Conservation (phyloP, 108 stramenopile genomes). For the Skeletonema grethae region DNA sequence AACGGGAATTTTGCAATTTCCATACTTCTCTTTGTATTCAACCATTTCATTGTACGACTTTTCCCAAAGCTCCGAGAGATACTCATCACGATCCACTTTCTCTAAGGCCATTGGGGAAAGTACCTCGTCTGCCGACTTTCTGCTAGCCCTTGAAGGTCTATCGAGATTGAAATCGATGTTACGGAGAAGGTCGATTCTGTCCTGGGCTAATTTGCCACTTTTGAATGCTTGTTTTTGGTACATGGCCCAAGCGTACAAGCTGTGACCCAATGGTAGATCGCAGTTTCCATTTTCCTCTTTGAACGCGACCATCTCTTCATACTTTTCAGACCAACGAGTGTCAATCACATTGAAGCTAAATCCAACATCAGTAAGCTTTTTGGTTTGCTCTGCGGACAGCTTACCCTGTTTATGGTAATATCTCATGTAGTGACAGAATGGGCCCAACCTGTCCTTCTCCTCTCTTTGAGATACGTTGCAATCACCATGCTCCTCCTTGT, state of each 20-base stretch:
- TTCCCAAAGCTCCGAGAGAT: constrained; percentile 4
- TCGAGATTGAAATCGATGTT: constrained; percentile 12
- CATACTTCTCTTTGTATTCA: constrained; percentile 10
- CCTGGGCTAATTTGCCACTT: constrained; percentile 33
- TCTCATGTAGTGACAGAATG: constrained; percentile 21
- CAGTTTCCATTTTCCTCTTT: constrained; percentile 15
- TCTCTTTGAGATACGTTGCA: constrained; percentile 17
- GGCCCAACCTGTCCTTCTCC: constrained; percentile 10
- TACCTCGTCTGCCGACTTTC: constrained; percentile 3
- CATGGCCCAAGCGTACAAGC: constrained; percentile 23
- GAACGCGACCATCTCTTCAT: constrained; percentile 7
- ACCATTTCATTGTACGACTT: neutral
- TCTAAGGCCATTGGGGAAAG: neutral
- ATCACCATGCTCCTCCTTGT: constrained; percentile 16
- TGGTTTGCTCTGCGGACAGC: neutral
- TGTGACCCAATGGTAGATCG: constrained; percentile 24
- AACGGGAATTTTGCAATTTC: constrained; percentile 12
- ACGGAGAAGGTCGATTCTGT: constrained; percentile 6
- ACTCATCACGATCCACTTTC: neutral
- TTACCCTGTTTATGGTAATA: constrained; percentile 10
- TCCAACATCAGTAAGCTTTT: constrained; percentile 4
- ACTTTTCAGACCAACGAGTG: constrained; percentile 12
- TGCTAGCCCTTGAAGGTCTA: neutral
- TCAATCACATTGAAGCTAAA: constrained; percentile 10
- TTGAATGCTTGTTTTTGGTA: constrained; percentile 25